Evolutionary conservation across 192 early-diverging fungal species (phyloP), one percentile per base, ranked within the genome.

Genomic region (Pilobolus umbonatus): DNA sequence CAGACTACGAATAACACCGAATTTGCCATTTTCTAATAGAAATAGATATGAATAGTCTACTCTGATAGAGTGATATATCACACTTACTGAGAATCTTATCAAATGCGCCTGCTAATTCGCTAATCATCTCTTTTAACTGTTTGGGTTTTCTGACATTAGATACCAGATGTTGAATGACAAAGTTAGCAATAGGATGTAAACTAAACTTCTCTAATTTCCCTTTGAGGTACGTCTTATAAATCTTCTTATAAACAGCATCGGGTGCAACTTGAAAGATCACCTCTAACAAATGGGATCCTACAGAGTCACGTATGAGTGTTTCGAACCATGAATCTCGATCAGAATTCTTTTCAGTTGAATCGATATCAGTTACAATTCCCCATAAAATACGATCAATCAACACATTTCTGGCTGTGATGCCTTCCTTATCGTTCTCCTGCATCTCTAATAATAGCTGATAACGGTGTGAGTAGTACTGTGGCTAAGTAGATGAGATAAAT

Each of bases 281-380:
- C 68, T 94, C 87, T 31, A 91, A 63, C 26, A 94, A 66, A 63
- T 92, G 92, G 12, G 89, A 90, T 7, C 89, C 92, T 40, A 91
- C 85, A 7, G 71, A 74, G 54, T 91, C 80, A 38, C 77, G 64
- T 43, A 94, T 72, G 30, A 91, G 64, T 11, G 68, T 74, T 38
- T 79, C 68, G 49, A 85, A 73, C 65, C 71, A 79, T 9, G 73
- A 66, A 68, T 80, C 76, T 35, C 79, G 65, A 35, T 76, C 73
- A 26, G 60, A 50, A 52, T 77, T 71, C 47, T 65, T 66, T 24
- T 64, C 55, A 1, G 60, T 60, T 3, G 60, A 58, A 26, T 70
- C 73, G 40, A 73, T 50, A 55, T 80, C 80, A 14, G 60, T 67
- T 1, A 74, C 71, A 34, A 85, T 65, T 22, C 81, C 80, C 75